Base-by-base conservation (phyloP, 768 basidiomycete genomes). In the Amanita thiersii region DNA sequence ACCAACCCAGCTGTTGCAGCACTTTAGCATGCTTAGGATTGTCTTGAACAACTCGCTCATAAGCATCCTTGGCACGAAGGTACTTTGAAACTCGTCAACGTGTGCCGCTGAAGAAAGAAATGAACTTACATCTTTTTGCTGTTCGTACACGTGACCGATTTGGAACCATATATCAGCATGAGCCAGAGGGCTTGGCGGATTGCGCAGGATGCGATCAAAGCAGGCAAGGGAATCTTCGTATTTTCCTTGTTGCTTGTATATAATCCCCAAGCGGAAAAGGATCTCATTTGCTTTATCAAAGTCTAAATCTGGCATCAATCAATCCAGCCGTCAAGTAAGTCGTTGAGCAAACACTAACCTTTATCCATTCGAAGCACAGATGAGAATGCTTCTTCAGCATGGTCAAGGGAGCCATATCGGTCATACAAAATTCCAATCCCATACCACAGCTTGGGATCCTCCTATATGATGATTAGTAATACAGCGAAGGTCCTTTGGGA, bases 121-220 rank as follows among this genome's bases (percentile, higher is more conserved):
- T 9, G 15, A n/a, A 62, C 66, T 62, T 58, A 93, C 93, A 58
- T 98, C 92, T 64, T 91, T 86, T 61, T 94, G 89, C 57, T 96
- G 93, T 62, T 98, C 96, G 53, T 88, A 91, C 14, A 98, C 94
- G 56, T 98, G 96, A 2, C 96, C 96, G 47, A 99, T 96, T 65
- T 99, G 96, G 78, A 98, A 98, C 92, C 93, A 98, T 49, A 99
- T 98, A 52, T 99, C 96, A 43, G 91, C 87, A 52, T 93, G 87
- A 11, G 93, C 94, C 23, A 99, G 80, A 1, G 96, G 96, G 49
- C 81, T 84, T 24, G 94, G 96, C 2, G 96, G 96, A 55, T 88
- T 93, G 47, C 87, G 86, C 40, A 98, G 80, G 49, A 99, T 98
- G 56, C 88, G 88, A 56, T 93, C 88, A 68, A 98, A 98, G 65